phyloP scores from a whole-genome alignment of 768 basidiomycete genomes.

The Amanita pallidorosea region DNA sequence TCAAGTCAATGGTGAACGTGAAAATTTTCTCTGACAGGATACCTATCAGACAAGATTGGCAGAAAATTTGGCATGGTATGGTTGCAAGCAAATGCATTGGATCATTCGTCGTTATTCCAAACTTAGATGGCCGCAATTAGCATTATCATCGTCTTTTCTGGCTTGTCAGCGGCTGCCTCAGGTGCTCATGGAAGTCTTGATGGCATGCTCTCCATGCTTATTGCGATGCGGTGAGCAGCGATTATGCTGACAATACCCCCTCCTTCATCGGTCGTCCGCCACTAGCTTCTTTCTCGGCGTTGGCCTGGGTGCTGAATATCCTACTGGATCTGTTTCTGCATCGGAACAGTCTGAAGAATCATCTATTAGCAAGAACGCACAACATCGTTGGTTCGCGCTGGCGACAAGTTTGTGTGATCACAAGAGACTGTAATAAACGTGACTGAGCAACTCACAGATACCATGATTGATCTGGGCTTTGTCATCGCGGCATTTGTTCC shows the following conservation, averaged over 20 bases:
- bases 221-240: slow-evolving; percentile 53
- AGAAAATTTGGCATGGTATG: slow-evolving; percentile 80
- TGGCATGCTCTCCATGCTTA: slow-evolving; percentile 71
- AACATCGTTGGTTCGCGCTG: slow-evolving; percentile 79
- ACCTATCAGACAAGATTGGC: slow-evolving; percentile 77
- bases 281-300: slow-evolving; percentile 78
- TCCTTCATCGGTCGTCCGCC: neutral
- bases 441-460: slow-evolving; percentile 30
- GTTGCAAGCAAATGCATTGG: neutral
- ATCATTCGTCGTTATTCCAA: neutral
- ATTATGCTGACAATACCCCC: neutral
- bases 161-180: slow-evolving; percentile 70
- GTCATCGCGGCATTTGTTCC: slow-evolving; percentile 75
- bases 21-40: slow-evolving; percentile 26
- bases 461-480: slow-evolving; percentile 83
- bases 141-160: slow-evolving; percentile 80
- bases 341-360: slow-evolving; percentile 86
- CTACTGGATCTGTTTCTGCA: slow-evolving; percentile 81
- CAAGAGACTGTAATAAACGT: neutral
- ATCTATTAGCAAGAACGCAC: slow-evolving; percentile 66
- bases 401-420: slow-evolving; percentile 57
- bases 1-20: neutral
- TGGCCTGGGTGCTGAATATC: slow-evolving; percentile 84
- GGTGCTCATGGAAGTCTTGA: slow-evolving; percentile 64
- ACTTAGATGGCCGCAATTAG: slow-evolving; percentile 69